Evolutionary conservation across 2,329 filamentous ascomycete genomes (phyloP), one percentile per base, ranked within the genome.

Genomic region (Drechslerella coelobrocha): DNA sequence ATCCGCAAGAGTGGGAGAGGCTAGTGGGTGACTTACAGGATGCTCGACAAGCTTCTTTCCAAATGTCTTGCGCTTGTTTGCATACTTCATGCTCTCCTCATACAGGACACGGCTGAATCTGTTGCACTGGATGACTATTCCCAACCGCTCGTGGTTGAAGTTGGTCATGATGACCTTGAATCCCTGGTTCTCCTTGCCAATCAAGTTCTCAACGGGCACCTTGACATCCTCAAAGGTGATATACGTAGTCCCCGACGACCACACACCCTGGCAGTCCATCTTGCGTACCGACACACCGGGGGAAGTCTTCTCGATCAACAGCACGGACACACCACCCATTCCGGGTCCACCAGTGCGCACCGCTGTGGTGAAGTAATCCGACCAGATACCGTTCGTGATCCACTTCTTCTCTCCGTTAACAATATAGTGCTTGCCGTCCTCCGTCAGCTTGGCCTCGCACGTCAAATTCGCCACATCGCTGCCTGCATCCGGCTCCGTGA

Each of bases 341-440:
- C 94, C 94, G 23, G 86, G 83, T 31, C 87, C 89, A 73, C 89
- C 92, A 5, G 94, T 99, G 71, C 94, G 89, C 39, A 99, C 94
- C 24, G 93, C 94, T 12, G 91, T 95, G 61, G 94, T 97, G 83
- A 97, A 97, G 83, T 97, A 99, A 80, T 99, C 94, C 73, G 84
- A 86, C 91, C 92, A 97, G 77, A 97, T 86, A 77, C 94, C 94
- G 81, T 99, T 99, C 77, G 93, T 97, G 80, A 97, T 97, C 93
- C 94, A 97, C 83, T 99, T 99, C 89, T 99, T 97, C 86, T 97
- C 93, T 61, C 94, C 94, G 78, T 97, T 99, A 81, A 99, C 94
- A 75, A 97, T 97, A 81, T 95, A 99, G 82, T 97, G 91, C 84
- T 97, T 97, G 77, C 94, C 94, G 77, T 99, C 94, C 76, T 94